Base-by-base conservation (phyloP, 129 eudicot genomes). In the Escallonia rubra region DNA sequence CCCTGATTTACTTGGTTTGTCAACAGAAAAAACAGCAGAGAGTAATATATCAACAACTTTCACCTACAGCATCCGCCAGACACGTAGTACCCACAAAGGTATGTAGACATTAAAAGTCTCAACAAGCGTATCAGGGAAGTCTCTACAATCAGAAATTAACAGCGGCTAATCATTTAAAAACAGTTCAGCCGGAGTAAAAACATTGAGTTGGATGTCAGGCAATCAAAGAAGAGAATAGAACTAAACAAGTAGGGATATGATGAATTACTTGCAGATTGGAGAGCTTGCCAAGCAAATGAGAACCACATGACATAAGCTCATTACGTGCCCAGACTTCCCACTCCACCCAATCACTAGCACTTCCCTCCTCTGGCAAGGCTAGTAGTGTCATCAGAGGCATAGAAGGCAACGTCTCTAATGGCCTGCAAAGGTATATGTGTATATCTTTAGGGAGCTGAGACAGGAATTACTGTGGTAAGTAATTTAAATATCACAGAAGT, bases 271-370 rank as follows among this genome's bases (percentile, higher is more conserved):
- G 96, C 81, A 93, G 72, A 76, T 84, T 79, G 7, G 72, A 72
- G 73, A 89, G 84, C 61, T 93, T 93, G 4, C 85, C 98, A 4
- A 61, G 59, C 72, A 93, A 66, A 48, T 93, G 95, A 80, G 98
- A 84, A 70, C 98, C 98, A 59, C 83, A 71, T 5, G 85, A 71
- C 92, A 86, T 78, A 15, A 93, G 74, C 80, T 93, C 90, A 68
- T 78, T 82, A 14, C 82, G 81, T 15, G 96, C 96, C 95, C 96
- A 93, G 47, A 73, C 75, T 74, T 93, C 96, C 85, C 86, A 74
- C 65, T 69, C 82, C 53, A 41, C 46, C 77, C 83, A 84, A 48
- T 56, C 65, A 43, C 66, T 66, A 54, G 41, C 61, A 4, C 11
- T 61, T 56, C n/a, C 78, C 39, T 79, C 82, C 34, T 23, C 34